Conservation (phyloP, 2,329 filamentous ascomycete genomes). For the Cryphonectria radicalis region DNA sequence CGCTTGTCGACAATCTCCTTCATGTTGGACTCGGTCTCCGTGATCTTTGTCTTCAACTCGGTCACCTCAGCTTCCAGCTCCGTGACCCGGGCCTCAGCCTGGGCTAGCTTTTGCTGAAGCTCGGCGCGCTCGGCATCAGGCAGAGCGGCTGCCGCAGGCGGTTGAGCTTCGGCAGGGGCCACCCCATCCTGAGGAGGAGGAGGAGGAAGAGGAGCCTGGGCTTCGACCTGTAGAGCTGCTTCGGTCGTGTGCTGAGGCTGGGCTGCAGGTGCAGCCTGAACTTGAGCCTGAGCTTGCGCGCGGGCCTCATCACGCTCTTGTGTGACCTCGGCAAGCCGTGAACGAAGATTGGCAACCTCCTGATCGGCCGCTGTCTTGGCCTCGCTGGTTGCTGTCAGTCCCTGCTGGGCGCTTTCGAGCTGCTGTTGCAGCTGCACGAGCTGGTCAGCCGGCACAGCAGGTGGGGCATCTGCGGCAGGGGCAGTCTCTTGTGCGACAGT, state of each 20-base stretch:
- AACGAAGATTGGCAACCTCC: conserved; percentile 58
- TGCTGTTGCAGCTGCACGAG: conserved; percentile 53
- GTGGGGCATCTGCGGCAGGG: conserved; percentile 41
- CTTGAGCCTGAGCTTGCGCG: conserved; percentile 41
- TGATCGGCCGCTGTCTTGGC: conserved; percentile 73
- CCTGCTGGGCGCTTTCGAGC: conserved; percentile 46
- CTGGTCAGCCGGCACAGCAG: conserved; percentile 53
- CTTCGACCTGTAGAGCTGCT: conserved; percentile 31
- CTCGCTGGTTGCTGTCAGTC: conserved; percentile 67
- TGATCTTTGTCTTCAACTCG: conserved; percentile 66
- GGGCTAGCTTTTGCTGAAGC: conserved; percentile 65
- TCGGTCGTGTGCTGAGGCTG: conserved; percentile 39
- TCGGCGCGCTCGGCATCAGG: conserved; percentile 63
- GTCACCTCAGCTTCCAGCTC: conserved; percentile 68
- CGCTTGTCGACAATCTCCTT: conserved; percentile 65
- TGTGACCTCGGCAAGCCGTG: conserved; percentile 65
- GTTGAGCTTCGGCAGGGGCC: conserved; percentile 30
- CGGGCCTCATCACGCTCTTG: conserved; percentile 68
- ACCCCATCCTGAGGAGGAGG: conserved; percentile 40
- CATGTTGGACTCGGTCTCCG: conserved; percentile 66
- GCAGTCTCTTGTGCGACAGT: conserved; percentile 27
- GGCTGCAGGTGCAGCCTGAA: conserved; percentile 33
- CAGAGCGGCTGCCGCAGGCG: conserved; percentile 39
- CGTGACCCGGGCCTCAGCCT: conserved; percentile 63
- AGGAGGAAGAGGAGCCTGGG: conserved; percentile 38